Percentiles rank a stretch among this genome's conserved stretches.
Evolutionary conservation across 257 asterid species (phyloP).

Genomic region (Nicotiana obtusifolia): DNA sequence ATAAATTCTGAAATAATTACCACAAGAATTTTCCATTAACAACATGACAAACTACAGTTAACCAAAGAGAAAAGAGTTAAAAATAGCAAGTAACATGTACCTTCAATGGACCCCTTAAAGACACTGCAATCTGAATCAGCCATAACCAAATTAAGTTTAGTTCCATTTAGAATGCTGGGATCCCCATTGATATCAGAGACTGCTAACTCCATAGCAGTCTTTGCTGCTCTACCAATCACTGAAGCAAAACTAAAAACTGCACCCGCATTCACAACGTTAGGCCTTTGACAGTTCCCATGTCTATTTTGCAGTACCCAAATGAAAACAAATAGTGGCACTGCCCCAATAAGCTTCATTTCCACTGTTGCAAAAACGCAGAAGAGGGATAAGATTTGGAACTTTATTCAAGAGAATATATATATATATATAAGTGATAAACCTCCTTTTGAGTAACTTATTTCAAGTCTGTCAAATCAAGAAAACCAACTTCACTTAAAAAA

Average conservation of each 20-base stretch:
- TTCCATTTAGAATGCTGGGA: constrained; percentile 34
- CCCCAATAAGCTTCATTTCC: constrained; percentile 4
- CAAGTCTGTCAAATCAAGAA: neutral
- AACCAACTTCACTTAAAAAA: neutral
- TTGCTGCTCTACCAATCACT: constrained; percentile 41
- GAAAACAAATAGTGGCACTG: neutral
- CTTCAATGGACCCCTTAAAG: constrained; percentile 38
- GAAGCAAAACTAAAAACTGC: constrained; percentile 35
- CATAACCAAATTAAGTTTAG: constrained; percentile 25
- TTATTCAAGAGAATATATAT: neutral
- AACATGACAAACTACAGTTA: neutral
- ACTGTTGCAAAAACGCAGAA: neutral
- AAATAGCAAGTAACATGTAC: constrained; percentile 10
- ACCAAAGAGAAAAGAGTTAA: neutral
- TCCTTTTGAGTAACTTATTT: neutral
- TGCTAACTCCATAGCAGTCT: constrained; percentile 44
- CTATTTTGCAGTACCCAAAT: neutral
- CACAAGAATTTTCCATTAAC: neutral
- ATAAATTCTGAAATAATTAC: neutral
- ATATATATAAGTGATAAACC: neutral
- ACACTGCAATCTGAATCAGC: constrained; percentile 38
- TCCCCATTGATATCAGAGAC: constrained; percentile 44
- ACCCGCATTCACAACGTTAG: constrained; percentile 36
- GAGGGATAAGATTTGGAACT: neutral
- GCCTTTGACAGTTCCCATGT: constrained; percentile 23